A percentile compares a stretch with the other conserved stretches of the same genome.
These are phyloP conservation scores for Panicum miliaceum DNA, from an alignment of 176 grass and related monocot species.

Conservation along the genomic window DNA sequence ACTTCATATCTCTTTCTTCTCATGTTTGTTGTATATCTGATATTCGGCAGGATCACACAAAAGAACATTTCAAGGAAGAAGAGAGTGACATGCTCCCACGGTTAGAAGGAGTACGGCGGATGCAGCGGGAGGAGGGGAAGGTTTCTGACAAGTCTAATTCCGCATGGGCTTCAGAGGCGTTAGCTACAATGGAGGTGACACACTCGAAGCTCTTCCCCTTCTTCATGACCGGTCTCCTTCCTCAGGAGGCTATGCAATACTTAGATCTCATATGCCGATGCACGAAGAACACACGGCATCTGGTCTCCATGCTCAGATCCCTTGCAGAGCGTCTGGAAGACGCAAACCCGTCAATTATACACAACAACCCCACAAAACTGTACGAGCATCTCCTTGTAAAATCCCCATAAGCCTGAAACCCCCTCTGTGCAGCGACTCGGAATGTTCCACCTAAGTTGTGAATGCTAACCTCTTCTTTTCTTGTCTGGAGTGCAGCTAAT, in stretches of 20 bases:
- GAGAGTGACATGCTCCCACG: constrained; percentile 79
- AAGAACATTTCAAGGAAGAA: constrained; percentile 90
- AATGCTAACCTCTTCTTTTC: constrained; percentile 51
- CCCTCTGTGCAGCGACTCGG: constrained; percentile 6
- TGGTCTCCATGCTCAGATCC: constrained; percentile 70
- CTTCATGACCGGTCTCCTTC: constrained; percentile 92
- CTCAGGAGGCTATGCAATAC: constrained; percentile 87
- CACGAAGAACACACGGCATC: constrained; percentile 53
- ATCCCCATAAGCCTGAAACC: constrained; percentile 44
- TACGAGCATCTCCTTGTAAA: constrained; percentile 64
- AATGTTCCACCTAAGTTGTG: constrained; percentile 48
- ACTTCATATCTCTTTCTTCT: not conserved
- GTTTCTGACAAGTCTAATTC: constrained; percentile 63
- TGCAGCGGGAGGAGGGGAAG: constrained; percentile 63
- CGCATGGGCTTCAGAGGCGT: constrained; percentile 54
- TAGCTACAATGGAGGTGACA: constrained; percentile 71
- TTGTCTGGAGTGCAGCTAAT: constrained; percentile 53
- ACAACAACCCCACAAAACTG: constrained; percentile 57
- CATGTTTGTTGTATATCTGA: constrained; percentile 17
- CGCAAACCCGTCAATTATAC: constrained; percentile 57
- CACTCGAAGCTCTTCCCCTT: constrained; percentile 90
- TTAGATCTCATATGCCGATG: constrained; percentile 71
- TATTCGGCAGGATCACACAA: constrained; percentile 74
- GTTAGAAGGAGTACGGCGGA: constrained; percentile 62
- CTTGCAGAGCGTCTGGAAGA: constrained; percentile 65